Percentiles rank a stretch among this genome's conserved stretches.
phyloP scores from a whole-genome alignment of 2,329 filamentous ascomycete species.

The Pseudopyricularia cyperi region DNA sequence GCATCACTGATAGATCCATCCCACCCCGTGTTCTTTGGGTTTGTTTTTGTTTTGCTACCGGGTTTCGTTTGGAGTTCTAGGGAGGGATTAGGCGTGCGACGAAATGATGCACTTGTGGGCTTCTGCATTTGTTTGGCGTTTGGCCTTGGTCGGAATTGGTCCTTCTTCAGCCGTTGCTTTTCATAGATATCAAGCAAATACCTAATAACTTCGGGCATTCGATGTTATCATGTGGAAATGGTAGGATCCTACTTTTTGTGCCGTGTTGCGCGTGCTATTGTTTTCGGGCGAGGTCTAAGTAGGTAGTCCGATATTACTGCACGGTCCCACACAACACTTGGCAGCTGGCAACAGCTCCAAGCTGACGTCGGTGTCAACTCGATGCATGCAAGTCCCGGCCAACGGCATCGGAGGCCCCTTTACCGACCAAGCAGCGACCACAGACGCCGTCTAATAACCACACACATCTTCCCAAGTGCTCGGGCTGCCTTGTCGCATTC shows the following conservation, averaged over 20 bases:
- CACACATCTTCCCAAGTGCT: not conserved
- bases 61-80: not conserved
- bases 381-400: not conserved
- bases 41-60: not conserved
- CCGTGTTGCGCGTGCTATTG: too few species aligned
- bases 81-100: not conserved
- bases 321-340: not conserved
- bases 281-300: too few species aligned
- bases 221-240: too few species aligned
- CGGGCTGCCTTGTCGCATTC: not conserved
- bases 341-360: not conserved
- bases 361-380: not conserved
- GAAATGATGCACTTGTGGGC: not conserved
- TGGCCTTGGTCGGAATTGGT: not conserved
- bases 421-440: not conserved
- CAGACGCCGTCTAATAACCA: too few species aligned
- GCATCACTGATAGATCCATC: conserved; percentile 34
- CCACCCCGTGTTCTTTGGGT: not conserved
- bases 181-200: not conserved
- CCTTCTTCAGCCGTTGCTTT: not conserved
- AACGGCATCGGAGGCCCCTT: not conserved
- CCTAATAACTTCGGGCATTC: not conserved
- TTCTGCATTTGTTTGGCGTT: conserved; percentile 2
- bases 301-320: too few species aligned
- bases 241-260: too few species aligned